Conservation (phyloP, 2,329 filamentous ascomycete genomes). For the Fusarium pseudoanthophilum region DNA sequence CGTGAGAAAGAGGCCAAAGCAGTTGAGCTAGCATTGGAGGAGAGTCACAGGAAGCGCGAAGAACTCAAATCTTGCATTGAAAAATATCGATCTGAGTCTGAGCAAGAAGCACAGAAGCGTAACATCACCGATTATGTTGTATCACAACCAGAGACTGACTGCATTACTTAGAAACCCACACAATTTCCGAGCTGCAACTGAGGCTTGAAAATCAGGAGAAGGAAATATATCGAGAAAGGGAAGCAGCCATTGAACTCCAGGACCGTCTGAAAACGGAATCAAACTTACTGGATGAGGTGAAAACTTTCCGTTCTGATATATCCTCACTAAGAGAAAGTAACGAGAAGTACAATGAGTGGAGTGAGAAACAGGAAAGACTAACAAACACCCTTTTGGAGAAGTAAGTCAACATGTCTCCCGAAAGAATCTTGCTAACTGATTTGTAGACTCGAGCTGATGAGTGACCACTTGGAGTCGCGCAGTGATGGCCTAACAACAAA, state of each 20-base stretch:
- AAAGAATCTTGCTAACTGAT: slow-evolving; percentile 1
- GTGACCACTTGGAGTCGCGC: slow-evolving; percentile 2
- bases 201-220: slow-evolving; percentile 36
- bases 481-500: background rate
- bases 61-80: slow-evolving; percentile 48
- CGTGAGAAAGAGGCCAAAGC: slow-evolving; percentile 36
- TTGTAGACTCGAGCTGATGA: slow-evolving; percentile 30
- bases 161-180: slow-evolving; percentile 37
- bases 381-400: slow-evolving; percentile 29
- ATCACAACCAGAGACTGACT: background rate
- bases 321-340: slow-evolving; percentile 27
- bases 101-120: slow-evolving; percentile 42
- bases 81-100: slow-evolving; percentile 38
- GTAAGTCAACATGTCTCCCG: slow-evolving; percentile 12
- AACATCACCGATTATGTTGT: background rate
- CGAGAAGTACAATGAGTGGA: slow-evolving; percentile 1
- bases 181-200: slow-evolving; percentile 38
- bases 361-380: background rate
- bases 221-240: slow-evolving; percentile 16
- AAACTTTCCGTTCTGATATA: slow-evolving; percentile 32
- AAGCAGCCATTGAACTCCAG: slow-evolving; percentile 12
- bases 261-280: slow-evolving; percentile 26
- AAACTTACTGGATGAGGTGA: slow-evolving; percentile 14
- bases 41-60: slow-evolving; percentile 48
- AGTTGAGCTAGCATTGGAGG: slow-evolving; percentile 45